Evolutionary conservation across 495 filamentous ascomycete genomes (phyloP), one percentile per base, ranked within the genome.

Genomic region (Penicillium riverlandense): DNA sequence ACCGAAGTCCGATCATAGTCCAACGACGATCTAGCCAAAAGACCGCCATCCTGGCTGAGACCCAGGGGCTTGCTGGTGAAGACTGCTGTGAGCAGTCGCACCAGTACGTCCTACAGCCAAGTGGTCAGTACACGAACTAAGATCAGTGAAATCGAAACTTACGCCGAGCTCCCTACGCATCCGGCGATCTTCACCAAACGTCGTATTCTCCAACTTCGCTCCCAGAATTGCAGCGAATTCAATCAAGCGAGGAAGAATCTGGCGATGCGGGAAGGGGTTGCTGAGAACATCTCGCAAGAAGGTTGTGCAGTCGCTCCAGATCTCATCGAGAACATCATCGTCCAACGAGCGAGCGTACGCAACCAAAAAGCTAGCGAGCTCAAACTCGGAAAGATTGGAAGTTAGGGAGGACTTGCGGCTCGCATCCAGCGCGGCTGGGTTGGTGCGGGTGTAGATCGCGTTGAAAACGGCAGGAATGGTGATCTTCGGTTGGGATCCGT

Each of bases 271-370:
- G 52, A 99, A 87, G 2, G 94, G 94, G 61, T 99, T 97, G 35
- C 84, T 83, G 27, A 97, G 70, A 6, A 97, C 79, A 62, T 97
- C 94, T 41, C 80, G 83, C 35, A 97, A 61, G 62, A 99, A 99
- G 1, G 83, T 79, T 54, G 88, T 88, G 60, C 91, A 97, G 55
- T 99, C 94, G 32, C 78, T 71, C 92, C 92, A 99, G 29, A 99
- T 96, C 64, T 99, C 92, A 55, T 99, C 94, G 74, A 97, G 91
- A n/a, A 92, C 85, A 70, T 99, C 92, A 52, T 99, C 92, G 54
- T 99, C 92, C 11, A 96, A 69, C 4, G 89, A 91, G 15, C 79
- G 76, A 1, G 89, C 83, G 58, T 97, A 99, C 38, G 88, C 85
- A 6, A 92, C 83, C 43, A 97, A 63, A 58, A 97, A 99, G 13